A percentile compares a stretch with the other conserved stretches of the same genome.
phyloP scores from a whole-genome alignment of 345 rosid species.

The Eucalyptus marginata region DNA sequence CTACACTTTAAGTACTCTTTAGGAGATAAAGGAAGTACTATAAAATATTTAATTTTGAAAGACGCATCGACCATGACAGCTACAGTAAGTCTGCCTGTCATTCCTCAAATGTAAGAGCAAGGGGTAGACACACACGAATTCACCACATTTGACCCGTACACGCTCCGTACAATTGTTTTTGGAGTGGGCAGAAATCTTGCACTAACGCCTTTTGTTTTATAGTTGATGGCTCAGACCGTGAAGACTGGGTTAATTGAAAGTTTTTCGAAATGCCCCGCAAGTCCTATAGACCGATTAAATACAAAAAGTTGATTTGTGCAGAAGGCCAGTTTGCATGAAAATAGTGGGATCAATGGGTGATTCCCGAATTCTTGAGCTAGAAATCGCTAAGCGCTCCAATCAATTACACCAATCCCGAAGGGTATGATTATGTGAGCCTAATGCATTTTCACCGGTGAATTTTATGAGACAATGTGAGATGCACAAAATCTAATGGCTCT shows the following conservation, averaged over 20 bases:
- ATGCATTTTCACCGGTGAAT: not conserved
- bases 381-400: not conserved
- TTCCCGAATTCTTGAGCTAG: not conserved
- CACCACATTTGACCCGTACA: not conserved
- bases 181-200: not conserved
- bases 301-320: not conserved
- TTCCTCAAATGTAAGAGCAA: not conserved
- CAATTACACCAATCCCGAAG: not conserved
- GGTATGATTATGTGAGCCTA: not conserved
- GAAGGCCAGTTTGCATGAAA: not conserved
- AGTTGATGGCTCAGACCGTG: not conserved
- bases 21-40: not conserved
- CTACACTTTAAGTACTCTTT: not conserved
- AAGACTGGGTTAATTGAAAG: not conserved
- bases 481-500: not conserved
- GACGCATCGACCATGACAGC: not conserved
- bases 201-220: not conserved
- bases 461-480: not conserved
- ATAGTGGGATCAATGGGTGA: not conserved
- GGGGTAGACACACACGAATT: fast-evolving
- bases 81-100: not conserved
- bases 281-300: too few relatives aligned
- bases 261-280: too few relatives aligned
- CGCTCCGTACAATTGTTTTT: not conserved
- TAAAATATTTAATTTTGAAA: not conserved